Evolutionary conservation across 2,329 filamentous ascomycete species (phyloP), one percentile per base, ranked within the genome.

Genomic region (Phyllosticta citrichinensis): DNA sequence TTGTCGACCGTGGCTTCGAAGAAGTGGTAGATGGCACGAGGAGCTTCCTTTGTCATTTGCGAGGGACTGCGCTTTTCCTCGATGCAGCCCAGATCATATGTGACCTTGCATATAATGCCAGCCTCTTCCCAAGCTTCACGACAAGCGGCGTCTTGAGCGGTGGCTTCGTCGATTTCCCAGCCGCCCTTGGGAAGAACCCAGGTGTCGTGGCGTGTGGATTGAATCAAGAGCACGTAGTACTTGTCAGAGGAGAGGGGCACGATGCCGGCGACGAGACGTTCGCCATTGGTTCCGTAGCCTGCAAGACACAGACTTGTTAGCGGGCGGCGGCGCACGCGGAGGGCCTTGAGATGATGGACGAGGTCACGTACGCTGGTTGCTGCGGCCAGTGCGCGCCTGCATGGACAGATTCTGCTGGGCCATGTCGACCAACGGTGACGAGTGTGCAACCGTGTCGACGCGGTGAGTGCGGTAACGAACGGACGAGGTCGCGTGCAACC

Each of bases 111-210:
- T 68, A 88, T 81, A 70, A 97, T 95, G 69, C 94, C 94, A 52
- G 92, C 94, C 78, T 97, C 94, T 78, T 97, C 94, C 94, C 94
- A 97, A 63, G 94, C 94, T 76, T 99, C 94, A 67, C 94, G 81
- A 80, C 80, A 87, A 56, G 85, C 85, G 61, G 94, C 94, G 62
- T 94, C 89, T 73, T 93, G 84, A 64, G 88, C 85, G 65, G 89
- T 94, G 64, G 87, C 84, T 77, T 99, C 94, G 75, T 99, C 94
- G 35, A 86, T 87, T 75, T 99, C 94, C 92, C 94, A 99, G 63
- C 94, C 94, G 71, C 94, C 94, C 75, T 99, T 99, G 63, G 94
- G 94, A 62, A 99, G 81, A 52, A 99, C 94, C 94, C 94, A 99
- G 69, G 89, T 90, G 74, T 90, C 90, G 69, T 91, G 87, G 65